These are phyloP conservation scores for Claviceps monticola DNA, from an alignment of 2,329 filamentous ascomycete species.

Conservation along the genomic window DNA sequence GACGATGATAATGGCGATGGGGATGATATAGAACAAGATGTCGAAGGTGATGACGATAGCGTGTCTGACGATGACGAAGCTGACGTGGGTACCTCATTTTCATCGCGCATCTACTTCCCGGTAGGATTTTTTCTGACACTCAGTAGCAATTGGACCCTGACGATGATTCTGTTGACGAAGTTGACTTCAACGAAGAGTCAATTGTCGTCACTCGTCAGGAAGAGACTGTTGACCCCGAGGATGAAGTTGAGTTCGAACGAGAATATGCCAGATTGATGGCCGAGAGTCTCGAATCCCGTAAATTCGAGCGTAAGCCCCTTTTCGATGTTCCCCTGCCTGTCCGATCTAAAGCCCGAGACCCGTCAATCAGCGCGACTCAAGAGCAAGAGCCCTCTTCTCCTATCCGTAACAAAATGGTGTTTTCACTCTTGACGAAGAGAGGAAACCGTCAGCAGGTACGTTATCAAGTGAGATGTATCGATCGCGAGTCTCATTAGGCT, in stretches of 20 bases:
- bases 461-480: background rate
- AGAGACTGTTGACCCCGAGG: constrained; percentile 81
- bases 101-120: background rate
- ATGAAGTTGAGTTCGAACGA: constrained; percentile 92
- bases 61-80: constrained; percentile 44
- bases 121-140: background rate
- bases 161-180: constrained; percentile 37
- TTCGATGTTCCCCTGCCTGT: constrained; percentile 98
- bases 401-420: constrained; percentile 63
- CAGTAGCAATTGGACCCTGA: constrained; percentile 29
- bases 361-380: constrained; percentile 18
- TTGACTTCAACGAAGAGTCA: constrained; percentile 68
- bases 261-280: constrained; percentile 98
- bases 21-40: constrained; percentile 48
- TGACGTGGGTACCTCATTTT: constrained; percentile 28
- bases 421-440: constrained; percentile 87
- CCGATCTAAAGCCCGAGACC: constrained; percentile 53
- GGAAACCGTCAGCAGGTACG: constrained; percentile 84
- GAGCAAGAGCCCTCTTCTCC: constrained; percentile 12
- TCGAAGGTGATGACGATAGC: constrained; percentile 46
- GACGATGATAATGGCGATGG: constrained; percentile 63
- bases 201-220: constrained; percentile 87
- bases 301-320: constrained; percentile 85
- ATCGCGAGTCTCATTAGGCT: background rate
- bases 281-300: constrained; percentile 88